These are phyloP conservation scores for Elongisporangium prolatum DNA, from an alignment of 352 stramenopile genomes.

Conservation along the genomic window DNA sequence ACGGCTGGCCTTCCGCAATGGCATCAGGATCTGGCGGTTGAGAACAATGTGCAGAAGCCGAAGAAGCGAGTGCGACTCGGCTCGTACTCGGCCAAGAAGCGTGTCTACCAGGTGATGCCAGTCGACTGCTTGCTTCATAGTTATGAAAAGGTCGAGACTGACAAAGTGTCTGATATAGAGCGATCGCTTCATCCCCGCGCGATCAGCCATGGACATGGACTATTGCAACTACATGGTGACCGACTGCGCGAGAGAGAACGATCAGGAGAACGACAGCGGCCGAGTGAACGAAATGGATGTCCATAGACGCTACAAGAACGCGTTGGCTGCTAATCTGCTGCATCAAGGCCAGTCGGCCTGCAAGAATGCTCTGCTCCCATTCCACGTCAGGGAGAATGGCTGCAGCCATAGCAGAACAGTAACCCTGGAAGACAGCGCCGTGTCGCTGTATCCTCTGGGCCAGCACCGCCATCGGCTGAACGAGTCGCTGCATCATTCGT, in stretches of 20 bases:
- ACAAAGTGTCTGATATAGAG: no score
- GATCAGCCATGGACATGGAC: slow-evolving; percentile 36
- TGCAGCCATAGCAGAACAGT: background rate
- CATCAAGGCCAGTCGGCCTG: slow-evolving; percentile 7
- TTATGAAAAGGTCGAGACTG: no score
- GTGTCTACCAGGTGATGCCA: slow-evolving; percentile 12
- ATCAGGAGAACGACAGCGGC: background rate
- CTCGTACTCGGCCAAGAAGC: background rate
- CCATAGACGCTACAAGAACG: slow-evolving; percentile 24
- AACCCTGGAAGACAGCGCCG: slow-evolving; percentile 2
- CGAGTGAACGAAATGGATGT: background rate
- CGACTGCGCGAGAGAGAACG: slow-evolving; percentile 2
- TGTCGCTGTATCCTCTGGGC: background rate
- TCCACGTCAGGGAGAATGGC: slow-evolving; percentile 7
- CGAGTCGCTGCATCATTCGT: slow-evolving; percentile 13
- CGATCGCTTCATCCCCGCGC: slow-evolving; percentile 44
- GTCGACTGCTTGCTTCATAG: background rate
- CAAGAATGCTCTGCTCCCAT: slow-evolving; percentile 20
- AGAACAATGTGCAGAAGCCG: background rate
- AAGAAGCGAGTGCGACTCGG: slow-evolving; percentile 26
- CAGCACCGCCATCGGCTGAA: slow-evolving; percentile 2
- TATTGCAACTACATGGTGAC: slow-evolving; percentile 35
- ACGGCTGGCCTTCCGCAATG: slow-evolving; percentile 14
- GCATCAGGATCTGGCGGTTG: slow-evolving; percentile 20
- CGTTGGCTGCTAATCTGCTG: slow-evolving; percentile 30